Evolutionary conservation across 768 basidiomycete species (phyloP), one percentile per base, ranked within the genome.

Genomic region (Cystoderma amianthinum): DNA sequence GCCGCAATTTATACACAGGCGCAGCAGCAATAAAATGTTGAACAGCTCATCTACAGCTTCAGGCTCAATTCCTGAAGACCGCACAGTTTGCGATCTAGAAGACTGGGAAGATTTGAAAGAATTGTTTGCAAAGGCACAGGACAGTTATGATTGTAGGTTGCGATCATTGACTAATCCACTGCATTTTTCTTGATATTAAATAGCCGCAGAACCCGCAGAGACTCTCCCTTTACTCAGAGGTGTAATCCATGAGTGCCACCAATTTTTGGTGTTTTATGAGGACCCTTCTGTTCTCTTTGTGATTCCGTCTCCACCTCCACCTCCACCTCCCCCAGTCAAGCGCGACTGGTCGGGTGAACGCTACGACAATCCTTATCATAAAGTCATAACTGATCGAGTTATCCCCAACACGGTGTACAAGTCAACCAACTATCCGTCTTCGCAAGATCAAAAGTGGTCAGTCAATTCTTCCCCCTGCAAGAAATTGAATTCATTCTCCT

Each of bases 41-140:
- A 64, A 68, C 43, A 62, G 58, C 1, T 65, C 71, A 5, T 55
- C 66, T 19, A 62, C 58, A 6, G 62, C 62, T 10, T 7, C 55
- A 2, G 48, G 63, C 44, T 10, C 44, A 1, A 3, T 43, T 40
- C 9, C 35, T 45, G 28, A 44, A 50, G 50, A 51, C 15, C 47
- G 42, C 3, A 40, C 39, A 1, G 51, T 57, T 1, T 68, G 60
- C 42, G 59, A 64, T 38, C 47, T 64, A 36, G 72, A 75, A 40
- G 81, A 83, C 51, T 84, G 82, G 83, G 69, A 78, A 40, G 74
- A 77, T 56, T 61, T 84, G 33, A 83, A 82, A 55, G 76, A 79
- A 43, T 63, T 82, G 7, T 81, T 80, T 53, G 60, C 64, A 1
- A 67, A 68, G 38, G 79, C 80, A 15, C 64, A 69, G 2, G 74